Evolutionary conservation across 2,329 filamentous ascomycete genomes (phyloP).

Genomic region (Rutstroemia sp.): DNA sequence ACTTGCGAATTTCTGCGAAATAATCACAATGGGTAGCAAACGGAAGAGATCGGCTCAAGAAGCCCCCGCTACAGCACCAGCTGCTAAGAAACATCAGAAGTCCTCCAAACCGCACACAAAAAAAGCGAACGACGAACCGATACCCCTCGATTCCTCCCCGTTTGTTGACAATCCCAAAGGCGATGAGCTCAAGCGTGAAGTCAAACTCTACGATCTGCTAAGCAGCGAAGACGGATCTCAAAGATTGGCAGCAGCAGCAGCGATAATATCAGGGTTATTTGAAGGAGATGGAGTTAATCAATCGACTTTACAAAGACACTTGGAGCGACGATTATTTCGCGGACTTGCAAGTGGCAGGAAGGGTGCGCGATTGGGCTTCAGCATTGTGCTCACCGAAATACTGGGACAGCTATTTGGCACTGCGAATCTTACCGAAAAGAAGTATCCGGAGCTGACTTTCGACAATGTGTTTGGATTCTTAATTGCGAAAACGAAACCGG

Average conservation of each 20-base stretch:
- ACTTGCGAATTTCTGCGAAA: neutral
- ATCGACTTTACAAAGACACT: conserved; percentile 47
- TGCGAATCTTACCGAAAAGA: conserved; percentile 34
- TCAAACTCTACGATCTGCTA: conserved; percentile 52
- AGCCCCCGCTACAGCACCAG: conserved; percentile 13
- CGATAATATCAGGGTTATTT: conserved; percentile 49
- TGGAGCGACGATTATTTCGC: conserved; percentile 67
- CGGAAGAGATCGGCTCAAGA: conserved; percentile 34
- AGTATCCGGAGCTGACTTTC: conserved; percentile 50
- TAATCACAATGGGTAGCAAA: conserved; percentile 35
- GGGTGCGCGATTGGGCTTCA: conserved; percentile 82
- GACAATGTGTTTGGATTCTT: conserved; percentile 46
- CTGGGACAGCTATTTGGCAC: conserved; percentile 61
- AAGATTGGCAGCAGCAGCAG: conserved; percentile 50
- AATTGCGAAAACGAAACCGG: conserved; percentile 46
- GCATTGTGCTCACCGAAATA: conserved; percentile 77
- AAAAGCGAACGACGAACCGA: conserved; percentile 10
- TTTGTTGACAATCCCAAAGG: conserved; percentile 46
- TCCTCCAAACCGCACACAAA: neutral
- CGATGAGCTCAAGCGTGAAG: conserved; percentile 51
- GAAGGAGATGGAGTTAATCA: conserved; percentile 43
- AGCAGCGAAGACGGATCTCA: conserved; percentile 51
- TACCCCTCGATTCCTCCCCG: conserved; percentile 26
- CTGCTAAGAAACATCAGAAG: conserved; percentile 25
- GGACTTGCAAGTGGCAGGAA: conserved; percentile 88